These are phyloP conservation scores for Phytophthora brassicae DNA, from an alignment of 352 stramenopile genomes.

Conservation along the genomic window DNA sequence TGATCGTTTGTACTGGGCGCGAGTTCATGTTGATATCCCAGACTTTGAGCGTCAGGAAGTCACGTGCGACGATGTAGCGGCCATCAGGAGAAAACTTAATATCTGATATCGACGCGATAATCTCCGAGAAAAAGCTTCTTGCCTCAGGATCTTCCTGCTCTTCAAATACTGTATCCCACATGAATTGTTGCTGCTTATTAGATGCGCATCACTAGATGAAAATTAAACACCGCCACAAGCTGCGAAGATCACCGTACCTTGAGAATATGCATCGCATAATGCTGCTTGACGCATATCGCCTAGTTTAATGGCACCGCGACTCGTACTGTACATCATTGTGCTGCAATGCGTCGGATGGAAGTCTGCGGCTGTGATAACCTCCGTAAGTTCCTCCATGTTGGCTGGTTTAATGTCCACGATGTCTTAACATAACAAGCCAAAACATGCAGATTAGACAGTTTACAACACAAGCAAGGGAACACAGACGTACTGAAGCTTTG, in stretches of 20 bases:
- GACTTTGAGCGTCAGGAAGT: slow-evolving; percentile 96
- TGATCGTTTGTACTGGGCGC: slow-evolving; percentile 91
- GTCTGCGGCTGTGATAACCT: slow-evolving; percentile 94
- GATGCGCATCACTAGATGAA: neutral
- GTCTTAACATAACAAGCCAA: slow-evolving; percentile 46
- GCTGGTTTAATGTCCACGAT: slow-evolving; percentile 97
- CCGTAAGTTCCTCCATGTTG: slow-evolving; percentile 97
- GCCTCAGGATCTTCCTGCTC: slow-evolving; percentile 77
- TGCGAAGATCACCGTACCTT: slow-evolving; percentile 36
- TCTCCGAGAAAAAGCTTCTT: slow-evolving; percentile 95
- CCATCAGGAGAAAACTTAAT: slow-evolving; percentile 94
- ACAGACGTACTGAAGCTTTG: slow-evolving; percentile 87
- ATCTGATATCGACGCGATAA: slow-evolving; percentile 95
- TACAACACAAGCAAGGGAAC: neutral
- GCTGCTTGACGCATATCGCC: slow-evolving; percentile 91
- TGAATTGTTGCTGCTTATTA: neutral
- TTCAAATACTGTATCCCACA: slow-evolving; percentile 60
- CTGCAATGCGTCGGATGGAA: slow-evolving; percentile 95
- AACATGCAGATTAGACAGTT: slow-evolving; percentile 1
- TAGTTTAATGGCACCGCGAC: slow-evolving; percentile 91
- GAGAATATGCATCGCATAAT: slow-evolving; percentile 84
- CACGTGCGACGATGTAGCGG: slow-evolving; percentile 93
- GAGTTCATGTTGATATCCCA: slow-evolving; percentile 97
- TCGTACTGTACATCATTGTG: slow-evolving; percentile 96
- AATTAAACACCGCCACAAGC: neutral